phyloP scores from a whole-genome alignment of 139 green algal genomes.

The Diplosphaera chodatii region DNA sequence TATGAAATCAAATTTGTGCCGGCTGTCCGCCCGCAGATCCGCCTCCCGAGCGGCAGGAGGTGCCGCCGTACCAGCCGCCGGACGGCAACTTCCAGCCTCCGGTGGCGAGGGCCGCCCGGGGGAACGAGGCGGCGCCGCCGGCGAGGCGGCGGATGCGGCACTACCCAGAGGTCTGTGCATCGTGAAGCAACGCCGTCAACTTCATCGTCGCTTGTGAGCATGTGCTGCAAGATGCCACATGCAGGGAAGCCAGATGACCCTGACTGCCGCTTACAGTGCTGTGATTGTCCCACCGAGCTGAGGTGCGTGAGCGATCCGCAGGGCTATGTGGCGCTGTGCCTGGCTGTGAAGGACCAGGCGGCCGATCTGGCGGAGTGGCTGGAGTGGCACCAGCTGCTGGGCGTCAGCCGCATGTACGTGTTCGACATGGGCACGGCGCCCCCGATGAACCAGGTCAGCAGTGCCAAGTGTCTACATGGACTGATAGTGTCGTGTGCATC shows the following conservation, averaged over 20 bases:
- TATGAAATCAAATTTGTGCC: too few relatives aligned
- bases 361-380: constrained; percentile 20
- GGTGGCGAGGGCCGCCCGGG: background rate
- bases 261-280: too few relatives aligned
- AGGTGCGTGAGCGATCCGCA: background rate
- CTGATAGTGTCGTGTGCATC: too few relatives aligned
- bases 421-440: constrained; percentile 15
- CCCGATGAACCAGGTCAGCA: constrained; percentile 3
- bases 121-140: background rate
- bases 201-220: too few relatives aligned
- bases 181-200: too few relatives aligned
- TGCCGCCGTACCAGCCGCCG: background rate
- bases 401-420: constrained; percentile 15
- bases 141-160: too few relatives aligned
- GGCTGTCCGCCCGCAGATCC: too few relatives aligned
- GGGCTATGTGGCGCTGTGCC: constrained; percentile 16
- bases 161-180: background rate
- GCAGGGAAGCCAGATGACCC: too few relatives aligned
- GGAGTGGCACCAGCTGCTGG: constrained; percentile 12
- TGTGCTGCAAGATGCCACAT: too few relatives aligned
- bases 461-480: too few relatives aligned
- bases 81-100: background rate
- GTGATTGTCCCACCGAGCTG: too few relatives aligned
- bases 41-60: background rate
- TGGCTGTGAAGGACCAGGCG: constrained; percentile 21